Percentiles rank a stretch among this genome's conserved stretches.
Evolutionary conservation across 345 rosid species (phyloP).

Genomic region (Lepidium africanum): DNA sequence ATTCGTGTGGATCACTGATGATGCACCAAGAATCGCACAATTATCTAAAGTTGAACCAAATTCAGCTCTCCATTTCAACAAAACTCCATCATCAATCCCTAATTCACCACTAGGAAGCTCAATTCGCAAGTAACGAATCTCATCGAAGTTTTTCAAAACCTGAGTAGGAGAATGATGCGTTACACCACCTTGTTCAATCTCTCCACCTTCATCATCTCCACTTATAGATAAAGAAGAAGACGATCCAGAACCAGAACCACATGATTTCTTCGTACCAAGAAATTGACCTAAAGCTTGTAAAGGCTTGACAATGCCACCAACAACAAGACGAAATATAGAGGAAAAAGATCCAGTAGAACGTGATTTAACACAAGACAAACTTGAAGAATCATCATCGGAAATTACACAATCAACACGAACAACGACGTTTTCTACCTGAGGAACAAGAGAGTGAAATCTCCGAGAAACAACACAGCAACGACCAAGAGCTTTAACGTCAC

Average conservation of each 20-base stretch:
- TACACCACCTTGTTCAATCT: constrained; percentile 68
- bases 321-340: constrained; percentile 41
- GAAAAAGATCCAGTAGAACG: constrained; percentile 41
- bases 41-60: constrained; percentile 88
- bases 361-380: constrained; percentile 39
- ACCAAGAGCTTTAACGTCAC: constrained; percentile 89
- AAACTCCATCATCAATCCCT: constrained; percentile 76
- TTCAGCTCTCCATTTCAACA: constrained; percentile 91
- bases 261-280: constrained; percentile 46
- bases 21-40: constrained; percentile 88
- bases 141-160: constrained; percentile 80
- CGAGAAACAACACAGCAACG: constrained; percentile 82
- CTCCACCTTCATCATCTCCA: constrained; percentile 49
- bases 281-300: constrained; percentile 65
- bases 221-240: constrained; percentile 25
- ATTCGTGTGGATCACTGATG: constrained; percentile 39
- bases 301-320: constrained; percentile 74
- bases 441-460: constrained; percentile 66
- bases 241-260: constrained; percentile 8
- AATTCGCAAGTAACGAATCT: constrained; percentile 77
- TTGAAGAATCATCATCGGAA: constrained; percentile 59
- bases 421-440: constrained; percentile 77
- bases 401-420: constrained; percentile 91
- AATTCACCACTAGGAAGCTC: constrained; percentile 85
- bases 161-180: constrained; percentile 97